Base-by-base conservation (phyloP, 1,284 basidiomycete genomes). In the Boletus albobrunnescens region DNA sequence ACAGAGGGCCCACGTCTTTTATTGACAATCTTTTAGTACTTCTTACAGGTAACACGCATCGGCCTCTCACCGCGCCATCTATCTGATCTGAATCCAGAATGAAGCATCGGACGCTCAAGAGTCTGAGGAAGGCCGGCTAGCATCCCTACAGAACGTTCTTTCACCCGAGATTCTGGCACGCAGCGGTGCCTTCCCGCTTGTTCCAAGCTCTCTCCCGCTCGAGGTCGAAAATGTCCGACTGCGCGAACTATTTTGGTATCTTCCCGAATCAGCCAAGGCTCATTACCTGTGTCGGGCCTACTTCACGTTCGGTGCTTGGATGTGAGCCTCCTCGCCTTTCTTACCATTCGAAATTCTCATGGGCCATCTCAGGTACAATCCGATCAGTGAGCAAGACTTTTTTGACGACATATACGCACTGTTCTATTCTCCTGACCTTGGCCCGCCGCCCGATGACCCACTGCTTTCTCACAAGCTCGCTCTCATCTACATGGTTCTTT, bases 301-400 rank as follows among this genome's bases (percentile, higher is more conserved):
- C 61, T 89, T 75, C 65, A 74, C 75, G 32, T 75, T 84, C 57
- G 85, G 82, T 35, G 81, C 84, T 36, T 88, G 85, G 86, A 87
- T 89, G 86, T 87, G 59, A 54, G 72, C 53, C 20, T 49, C 33
- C 47, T 32, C 51, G 32, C 30, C 38, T 23, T 26, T 22, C 36
- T 19, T 43, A 10, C 38, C 44, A 7, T 36, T 12, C n/a, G 12
- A 20, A 32, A 42, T 44, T 47, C 51, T 57, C 28, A 57, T 49
- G 46, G 45, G 19, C 50, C 30, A 36, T 44, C 40, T 46, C 57
- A 88, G 86, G 84, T 88, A 88, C 63, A 81, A 86, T 58, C 83
- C 84, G 31, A 75, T 89, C 41, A 77, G 75, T 22, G 65, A 75
- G 41, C 75, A 79, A n/a, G 73, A 79, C 43, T 84, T 89, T 65